Conservation (phyloP, 2,329 filamentous ascomycete genomes). For the Diaporthe citriasiana region DNA sequence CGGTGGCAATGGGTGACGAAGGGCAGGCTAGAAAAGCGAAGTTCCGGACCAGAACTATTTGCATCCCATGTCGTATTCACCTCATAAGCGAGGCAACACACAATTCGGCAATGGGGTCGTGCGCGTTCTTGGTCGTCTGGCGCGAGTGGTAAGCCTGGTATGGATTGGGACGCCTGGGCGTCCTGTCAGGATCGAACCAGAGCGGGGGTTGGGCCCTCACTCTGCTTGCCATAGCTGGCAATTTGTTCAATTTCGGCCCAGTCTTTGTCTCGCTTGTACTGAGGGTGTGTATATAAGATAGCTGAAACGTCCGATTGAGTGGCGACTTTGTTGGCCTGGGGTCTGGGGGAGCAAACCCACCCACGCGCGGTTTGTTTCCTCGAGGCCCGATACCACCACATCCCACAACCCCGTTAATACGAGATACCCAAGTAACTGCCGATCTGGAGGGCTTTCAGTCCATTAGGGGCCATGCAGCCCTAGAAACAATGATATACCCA, state of each 20-base stretch:
- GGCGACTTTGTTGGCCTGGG: not conserved
- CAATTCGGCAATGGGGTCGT: not conserved
- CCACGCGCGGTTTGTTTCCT: not conserved
- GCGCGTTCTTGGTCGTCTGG: slow-evolving; percentile 7
- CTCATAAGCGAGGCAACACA: not conserved
- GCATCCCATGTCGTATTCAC: not conserved
- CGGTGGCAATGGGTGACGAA: not conserved
- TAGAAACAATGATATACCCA: slow-evolving; percentile 11
- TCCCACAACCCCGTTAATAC: slow-evolving; percentile 4
- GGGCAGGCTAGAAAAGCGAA: not conserved
- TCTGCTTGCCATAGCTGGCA: not conserved
- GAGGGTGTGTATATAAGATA: slow-evolving; percentile 20
- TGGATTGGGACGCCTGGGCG: not conserved
- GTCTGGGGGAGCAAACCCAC: slow-evolving; percentile 3
- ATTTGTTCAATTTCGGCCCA: not conserved
- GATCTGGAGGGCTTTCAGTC: not conserved
- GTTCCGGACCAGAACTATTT: not conserved
- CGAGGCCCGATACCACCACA: not conserved
- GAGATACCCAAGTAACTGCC: not conserved
- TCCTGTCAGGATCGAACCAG: slow-evolving; percentile 15
- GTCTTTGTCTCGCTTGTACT: not conserved
- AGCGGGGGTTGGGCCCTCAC: not conserved
- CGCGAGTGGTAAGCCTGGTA: not conserved
- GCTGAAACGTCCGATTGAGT: not conserved
- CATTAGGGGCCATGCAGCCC: slow-evolving; percentile 3